Conservation (phyloP, 352 stramenopile genomes). For the Globisporangium alternatum region DNA sequence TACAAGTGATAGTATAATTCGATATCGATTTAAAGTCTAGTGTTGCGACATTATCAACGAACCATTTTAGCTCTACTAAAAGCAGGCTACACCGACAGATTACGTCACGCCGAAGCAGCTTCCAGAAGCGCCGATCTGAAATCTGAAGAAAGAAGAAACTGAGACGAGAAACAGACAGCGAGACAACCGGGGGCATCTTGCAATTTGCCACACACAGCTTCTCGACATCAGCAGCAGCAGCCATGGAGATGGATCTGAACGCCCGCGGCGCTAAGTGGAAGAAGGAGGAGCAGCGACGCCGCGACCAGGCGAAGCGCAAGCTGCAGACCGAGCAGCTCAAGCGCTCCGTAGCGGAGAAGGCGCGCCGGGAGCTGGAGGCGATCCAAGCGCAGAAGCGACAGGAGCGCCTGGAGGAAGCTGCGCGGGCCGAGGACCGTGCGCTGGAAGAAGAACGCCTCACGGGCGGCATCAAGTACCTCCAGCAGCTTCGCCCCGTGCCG, state of each 20-base stretch:
- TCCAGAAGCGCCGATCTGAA: too few relatives aligned
- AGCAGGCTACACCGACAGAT: too few relatives aligned
- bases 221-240: background rate
- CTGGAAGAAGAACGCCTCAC: constrained; percentile 74
- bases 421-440: constrained; percentile 38
- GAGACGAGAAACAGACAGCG: too few relatives aligned
- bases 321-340: constrained; percentile 53
- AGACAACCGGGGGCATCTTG: too few relatives aligned
- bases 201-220: too few relatives aligned
- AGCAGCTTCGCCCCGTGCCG: constrained; percentile 43
- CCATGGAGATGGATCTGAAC: constrained; percentile 76
- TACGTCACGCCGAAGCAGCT: too few relatives aligned
- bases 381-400: constrained; percentile 43
- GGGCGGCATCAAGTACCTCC: constrained; percentile 62
- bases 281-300: constrained; percentile 57
- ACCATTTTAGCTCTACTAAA: too few relatives aligned
- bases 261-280: constrained; percentile 66
- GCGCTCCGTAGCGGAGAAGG: constrained; percentile 37
- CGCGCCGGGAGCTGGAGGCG: constrained; percentile 38
- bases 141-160: too few relatives aligned
- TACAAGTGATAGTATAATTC: too few relatives aligned
- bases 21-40: too few relatives aligned
- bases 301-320: constrained; percentile 54
- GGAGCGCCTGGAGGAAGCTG: constrained; percentile 39
- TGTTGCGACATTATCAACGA: too few relatives aligned